Evolutionary conservation across 2,329 filamentous ascomycete species (phyloP), one percentile per base, ranked within the genome.

Genomic region (Phyllosticta citribraziliensis): DNA sequence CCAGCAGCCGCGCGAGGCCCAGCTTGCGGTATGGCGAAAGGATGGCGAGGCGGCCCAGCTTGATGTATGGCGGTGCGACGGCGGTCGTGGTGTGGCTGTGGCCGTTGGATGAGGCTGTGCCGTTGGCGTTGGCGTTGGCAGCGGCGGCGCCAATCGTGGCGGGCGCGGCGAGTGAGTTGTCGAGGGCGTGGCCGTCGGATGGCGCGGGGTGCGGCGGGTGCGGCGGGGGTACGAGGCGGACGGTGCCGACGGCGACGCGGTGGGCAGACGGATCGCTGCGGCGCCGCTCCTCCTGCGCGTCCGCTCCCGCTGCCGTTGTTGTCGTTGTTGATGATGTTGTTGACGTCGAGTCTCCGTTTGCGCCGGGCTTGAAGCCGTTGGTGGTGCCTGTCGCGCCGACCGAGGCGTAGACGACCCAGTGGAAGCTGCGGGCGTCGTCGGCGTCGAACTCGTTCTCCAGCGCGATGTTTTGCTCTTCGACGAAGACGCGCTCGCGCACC

Each of bases 341-440:
- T 10, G 27, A 30, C 27, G 22, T 22, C 5, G 27, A 30, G 6
- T 30, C 27, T 57, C 53, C 57, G 12, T 57, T 27, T 22, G 59
- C 35, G 12, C 30, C 35, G 20, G 60, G 51, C 20, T 50, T 47
- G 22, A 40, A 27, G 27, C 53, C 19, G 58, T 66, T 75, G 5
- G 68, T 67, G 5, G 75, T 67, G 55, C 55, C 57, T 17, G 67
- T 63, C 59, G 81, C 81, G 62, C 70, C 72, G 61, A 88, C 80
- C 17, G 81, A 85, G 55, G 84, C 84, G 73, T 96, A 96, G n/a
- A 87, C 79, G 30, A 96, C 87, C 88, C 90, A 96, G 74, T 97
- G 91, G 75, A 87, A 93, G 66, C 85, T 87, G 40, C 89, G 83
- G 0, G 81, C 66, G 72, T 97, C 93, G 70, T 97, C 91, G 1